Base-by-base conservation (phyloP, 345 rosid species). In the Salix arbutifolia region DNA sequence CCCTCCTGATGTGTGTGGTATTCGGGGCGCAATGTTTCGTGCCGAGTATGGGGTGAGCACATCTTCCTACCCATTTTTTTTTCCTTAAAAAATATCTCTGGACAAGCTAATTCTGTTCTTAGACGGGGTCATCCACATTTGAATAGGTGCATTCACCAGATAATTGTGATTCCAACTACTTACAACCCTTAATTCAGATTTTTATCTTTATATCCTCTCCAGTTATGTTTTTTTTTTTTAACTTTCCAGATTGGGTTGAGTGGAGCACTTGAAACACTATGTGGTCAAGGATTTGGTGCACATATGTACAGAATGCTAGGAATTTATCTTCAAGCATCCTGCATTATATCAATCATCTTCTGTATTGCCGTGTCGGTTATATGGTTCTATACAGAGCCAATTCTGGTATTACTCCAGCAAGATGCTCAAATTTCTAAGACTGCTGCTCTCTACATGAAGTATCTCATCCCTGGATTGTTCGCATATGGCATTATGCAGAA, bases 401-500 rank as follows among this genome's bases (percentile, higher is more conserved):
- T 77, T 23, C 64, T 77, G 19, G 5, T 71, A 37, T 65, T 48
- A 35, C 65, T 77, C 11, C 75, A 71, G 14, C 81, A 78, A 65
- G 81, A 78, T 65, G 44, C 73, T 28, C 35, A 53, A 7, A 73
- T 73, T 56, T 56, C 81, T 33, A 31, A 7, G 6, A 6, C 28
- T 9, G 72, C 81, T 56, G 60, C 77, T 31, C 77, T 72, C 37
- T 78, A 72, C 61, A 72, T 78, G 60, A 78, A 66, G 62, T 78
- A 65, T 58, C 81, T 78, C 30, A 78, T 78, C 46, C 81, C 73
- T 5, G 81, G 81, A 65, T 14, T 78, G 60, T 78, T 78, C 61
- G 81, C 77, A 12, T 78, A 37, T 8, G 81, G 81, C 13, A 26
- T 78, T 7, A 61, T 73, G 26, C 81, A 78, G 74, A 78, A 74